Evolutionary conservation across 805 yeast genomes (phyloP).

Genomic region (Saccharomycopsis babjevae): DNA sequence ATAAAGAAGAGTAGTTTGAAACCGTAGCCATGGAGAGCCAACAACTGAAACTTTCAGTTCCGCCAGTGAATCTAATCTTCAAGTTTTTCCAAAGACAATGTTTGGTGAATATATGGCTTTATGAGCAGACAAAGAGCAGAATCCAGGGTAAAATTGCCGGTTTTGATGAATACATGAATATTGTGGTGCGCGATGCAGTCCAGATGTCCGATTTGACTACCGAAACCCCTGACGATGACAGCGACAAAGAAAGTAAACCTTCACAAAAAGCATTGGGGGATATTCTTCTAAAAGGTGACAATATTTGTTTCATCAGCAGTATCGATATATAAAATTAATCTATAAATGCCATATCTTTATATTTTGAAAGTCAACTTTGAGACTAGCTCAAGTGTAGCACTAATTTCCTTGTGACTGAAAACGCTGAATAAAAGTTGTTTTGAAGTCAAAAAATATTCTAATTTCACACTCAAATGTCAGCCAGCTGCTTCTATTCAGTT

Average conservation of each 20-base stretch:
- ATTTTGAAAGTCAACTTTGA: too few relatives aligned
- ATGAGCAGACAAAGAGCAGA: slow-evolving; percentile 68
- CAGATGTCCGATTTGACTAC: slow-evolving; percentile 50
- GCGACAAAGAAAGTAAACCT: slow-evolving; percentile 27
- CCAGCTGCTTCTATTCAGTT: too few relatives aligned
- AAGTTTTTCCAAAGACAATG: slow-evolving; percentile 76
- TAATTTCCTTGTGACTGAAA: too few relatives aligned
- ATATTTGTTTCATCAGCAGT: slow-evolving; percentile 61
- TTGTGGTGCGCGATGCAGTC: slow-evolving; percentile 48
- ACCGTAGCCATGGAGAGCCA: not conserved
- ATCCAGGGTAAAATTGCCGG: slow-evolving; percentile 83
- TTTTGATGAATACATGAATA: slow-evolving; percentile 95
- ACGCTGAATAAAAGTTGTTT: too few relatives aligned
- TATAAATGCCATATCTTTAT: not conserved
- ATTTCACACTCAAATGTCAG: too few relatives aligned
- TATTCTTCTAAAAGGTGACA: slow-evolving; percentile 85
- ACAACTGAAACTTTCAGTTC: slow-evolving; percentile 31
- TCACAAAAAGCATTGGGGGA: slow-evolving; percentile 40
- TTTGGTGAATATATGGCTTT: slow-evolving; percentile 77
- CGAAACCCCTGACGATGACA: slow-evolving; percentile 22
- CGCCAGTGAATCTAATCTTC: slow-evolving; percentile 89
- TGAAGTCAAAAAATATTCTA: too few relatives aligned
- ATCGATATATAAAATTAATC: slow-evolving; percentile 21
- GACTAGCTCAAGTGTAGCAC: too few relatives aligned
- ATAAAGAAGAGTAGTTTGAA: too few relatives aligned